Evolutionary conservation across 805 yeast genomes (phyloP).

Genomic region (Hanseniaspora mollemarum): DNA sequence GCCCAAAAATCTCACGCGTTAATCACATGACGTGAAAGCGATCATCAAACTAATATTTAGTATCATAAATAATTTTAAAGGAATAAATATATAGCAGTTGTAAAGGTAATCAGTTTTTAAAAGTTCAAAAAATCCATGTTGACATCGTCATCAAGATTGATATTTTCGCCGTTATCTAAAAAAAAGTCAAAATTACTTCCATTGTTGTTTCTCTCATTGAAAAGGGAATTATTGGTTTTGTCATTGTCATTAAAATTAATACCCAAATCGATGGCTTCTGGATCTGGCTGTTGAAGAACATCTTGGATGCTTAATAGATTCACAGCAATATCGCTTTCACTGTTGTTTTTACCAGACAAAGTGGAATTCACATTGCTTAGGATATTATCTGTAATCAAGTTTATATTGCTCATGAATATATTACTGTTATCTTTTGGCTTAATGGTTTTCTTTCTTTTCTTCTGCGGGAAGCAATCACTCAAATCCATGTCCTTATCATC

Average conservation of each 20-base stretch:
- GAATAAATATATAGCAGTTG: neutral
- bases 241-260: neutral
- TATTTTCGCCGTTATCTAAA: slow-evolving; percentile 5
- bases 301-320: slow-evolving; percentile 3
- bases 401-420: neutral
- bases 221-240: neutral
- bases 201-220: slow-evolving; percentile 2
- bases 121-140: slow-evolving; percentile 16
- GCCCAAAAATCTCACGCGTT: no score
- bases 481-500: neutral
- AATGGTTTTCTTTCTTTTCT: slow-evolving; percentile 1
- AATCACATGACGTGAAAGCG: no score
- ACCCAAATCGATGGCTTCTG: neutral
- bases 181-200: slow-evolving; percentile 8
- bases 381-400: neutral
- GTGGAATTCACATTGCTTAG: neutral
- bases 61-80: slow-evolving; percentile 19
- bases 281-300: slow-evolving; percentile 1
- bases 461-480: neutral
- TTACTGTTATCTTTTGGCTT: neutral
- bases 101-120: neutral
- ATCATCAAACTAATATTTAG: neutral
- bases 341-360: neutral
- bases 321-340: neutral
- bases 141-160: slow-evolving; percentile 11